phyloP scores from a whole-genome alignment of 495 filamentous ascomycete species.

The Tuber melanosporum region DNA sequence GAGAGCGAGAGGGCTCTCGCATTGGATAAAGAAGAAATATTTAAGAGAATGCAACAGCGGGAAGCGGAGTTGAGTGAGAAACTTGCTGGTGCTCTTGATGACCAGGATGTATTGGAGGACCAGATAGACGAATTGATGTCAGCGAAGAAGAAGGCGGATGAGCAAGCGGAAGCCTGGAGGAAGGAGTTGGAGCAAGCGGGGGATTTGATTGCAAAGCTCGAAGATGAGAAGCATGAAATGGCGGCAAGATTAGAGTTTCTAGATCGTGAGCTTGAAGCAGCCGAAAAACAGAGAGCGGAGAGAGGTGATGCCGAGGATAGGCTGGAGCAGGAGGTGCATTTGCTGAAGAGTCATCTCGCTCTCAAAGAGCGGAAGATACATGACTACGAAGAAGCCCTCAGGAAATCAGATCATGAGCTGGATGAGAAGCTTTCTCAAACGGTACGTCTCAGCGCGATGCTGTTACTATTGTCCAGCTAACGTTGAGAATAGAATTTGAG shows the following conservation, averaged over 20 bases:
- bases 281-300: constrained; percentile 60
- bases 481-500: constrained; percentile 24
- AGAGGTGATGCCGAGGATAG: constrained; percentile 65
- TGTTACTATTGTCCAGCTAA: constrained; percentile 15
- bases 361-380: constrained; percentile 85
- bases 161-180: constrained; percentile 70
- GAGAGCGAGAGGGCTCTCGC: constrained; percentile 93
- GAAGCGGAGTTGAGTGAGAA: constrained; percentile 89
- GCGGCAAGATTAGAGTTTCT: constrained; percentile 60
- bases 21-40: constrained; percentile 96
- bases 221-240: constrained; percentile 73
- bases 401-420: constrained; percentile 81
- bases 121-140: constrained; percentile 84
- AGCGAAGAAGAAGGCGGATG: constrained; percentile 82
- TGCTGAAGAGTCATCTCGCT: constrained; percentile 83
- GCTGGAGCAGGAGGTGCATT: constrained; percentile 73
- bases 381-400: constrained; percentile 75
- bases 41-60: constrained; percentile 82
- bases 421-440: constrained; percentile 79
- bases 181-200: constrained; percentile 87
- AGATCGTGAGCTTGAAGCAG: constrained; percentile 59
- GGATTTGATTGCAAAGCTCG: constrained; percentile 72
- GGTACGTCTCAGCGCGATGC: constrained; percentile 14
- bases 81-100: constrained; percentile 82
- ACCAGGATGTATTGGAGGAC: constrained; percentile 88